Percentiles rank a stretch among this genome's conserved stretches.
Conservation (phyloP, 2,329 filamentous ascomycete genomes). For the Fusarium humuli region DNA sequence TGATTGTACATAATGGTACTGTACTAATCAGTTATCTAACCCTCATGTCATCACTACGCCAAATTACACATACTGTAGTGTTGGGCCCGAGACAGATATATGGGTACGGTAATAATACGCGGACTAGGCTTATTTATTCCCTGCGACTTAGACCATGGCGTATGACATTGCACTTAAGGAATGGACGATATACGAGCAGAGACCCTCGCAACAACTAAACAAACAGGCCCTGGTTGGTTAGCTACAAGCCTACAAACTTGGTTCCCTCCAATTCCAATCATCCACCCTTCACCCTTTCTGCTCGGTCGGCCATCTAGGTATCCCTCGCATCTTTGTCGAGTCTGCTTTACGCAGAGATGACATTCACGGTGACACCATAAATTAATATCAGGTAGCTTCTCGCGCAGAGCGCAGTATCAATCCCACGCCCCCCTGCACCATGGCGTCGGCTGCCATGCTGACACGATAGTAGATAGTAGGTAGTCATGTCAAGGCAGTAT, state of each 20-base stretch:
- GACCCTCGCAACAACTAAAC: slow-evolving; percentile 3
- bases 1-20: not conserved
- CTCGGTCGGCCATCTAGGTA: not conserved
- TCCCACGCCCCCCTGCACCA: slow-evolving; percentile 28
- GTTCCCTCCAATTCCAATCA: slow-evolving; percentile 1
- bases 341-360: not conserved
- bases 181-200: slow-evolving; percentile 18
- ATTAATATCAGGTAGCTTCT: not conserved
- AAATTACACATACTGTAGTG: slow-evolving; percentile 30
- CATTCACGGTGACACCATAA: not conserved
- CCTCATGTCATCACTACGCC: slow-evolving; percentile 3
- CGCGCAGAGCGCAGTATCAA: not conserved
- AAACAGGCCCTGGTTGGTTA: slow-evolving; percentile 8
- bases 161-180: slow-evolving; percentile 1
- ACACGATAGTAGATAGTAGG: slow-evolving; percentile 26
- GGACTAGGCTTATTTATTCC: slow-evolving; percentile 18
- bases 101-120: slow-evolving; percentile 26
- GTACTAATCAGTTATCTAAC: slow-evolving; percentile 26
- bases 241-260: not conserved
- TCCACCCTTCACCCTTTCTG: not conserved
- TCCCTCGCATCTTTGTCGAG: not conserved
- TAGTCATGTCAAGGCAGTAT: slow-evolving; percentile 11
- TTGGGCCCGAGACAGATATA: slow-evolving; percentile 34
- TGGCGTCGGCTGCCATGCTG: slow-evolving; percentile 23
- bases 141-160: not conserved